phyloP scores from a whole-genome alignment of 2,329 filamentous ascomycete species.

The Penicillium sp. region DNA sequence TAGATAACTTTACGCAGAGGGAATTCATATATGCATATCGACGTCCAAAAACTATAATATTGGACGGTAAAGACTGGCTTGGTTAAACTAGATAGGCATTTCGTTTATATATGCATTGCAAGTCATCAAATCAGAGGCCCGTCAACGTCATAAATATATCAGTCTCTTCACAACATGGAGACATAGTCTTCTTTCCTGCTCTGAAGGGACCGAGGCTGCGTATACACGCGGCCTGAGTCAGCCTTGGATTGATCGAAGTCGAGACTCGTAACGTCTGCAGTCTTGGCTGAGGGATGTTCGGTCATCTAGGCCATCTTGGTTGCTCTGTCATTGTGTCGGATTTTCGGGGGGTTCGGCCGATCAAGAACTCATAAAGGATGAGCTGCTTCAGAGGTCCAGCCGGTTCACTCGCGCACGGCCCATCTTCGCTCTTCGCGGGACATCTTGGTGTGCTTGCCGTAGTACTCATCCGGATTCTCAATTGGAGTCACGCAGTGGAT shows the following conservation, averaged over 20 bases:
- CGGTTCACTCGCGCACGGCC: conserved; percentile 36
- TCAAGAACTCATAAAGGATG: not conserved
- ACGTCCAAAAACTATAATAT: not conserved
- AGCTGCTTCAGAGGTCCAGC: not conserved
- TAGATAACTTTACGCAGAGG: not conserved
- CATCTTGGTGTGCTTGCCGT: conserved; percentile 46
- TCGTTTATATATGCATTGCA: conserved; percentile 2
- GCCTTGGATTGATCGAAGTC: not conserved
- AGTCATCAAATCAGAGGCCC: conserved; percentile 18
- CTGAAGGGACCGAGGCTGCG: not conserved
- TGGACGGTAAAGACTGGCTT: conserved; percentile 17
- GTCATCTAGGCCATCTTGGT: not conserved
- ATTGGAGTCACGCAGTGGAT: conserved; percentile 48
- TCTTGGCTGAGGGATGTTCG: not conserved
- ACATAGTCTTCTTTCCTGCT: conserved; percentile 4
- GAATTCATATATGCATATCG: not conserved
- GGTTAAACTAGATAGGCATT: conserved; percentile 14
- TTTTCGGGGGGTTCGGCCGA: not conserved
- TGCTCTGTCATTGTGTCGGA: not conserved
- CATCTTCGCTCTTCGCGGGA: conserved; percentile 46
- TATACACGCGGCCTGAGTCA: not conserved
- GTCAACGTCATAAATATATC: conserved; percentile 22
- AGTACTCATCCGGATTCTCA: conserved; percentile 47
- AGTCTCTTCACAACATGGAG: conserved; percentile 7
- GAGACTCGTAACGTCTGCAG: not conserved